Conservation (phyloP, 495 filamentous ascomycete species). For the Penicillium coprophilum region DNA sequence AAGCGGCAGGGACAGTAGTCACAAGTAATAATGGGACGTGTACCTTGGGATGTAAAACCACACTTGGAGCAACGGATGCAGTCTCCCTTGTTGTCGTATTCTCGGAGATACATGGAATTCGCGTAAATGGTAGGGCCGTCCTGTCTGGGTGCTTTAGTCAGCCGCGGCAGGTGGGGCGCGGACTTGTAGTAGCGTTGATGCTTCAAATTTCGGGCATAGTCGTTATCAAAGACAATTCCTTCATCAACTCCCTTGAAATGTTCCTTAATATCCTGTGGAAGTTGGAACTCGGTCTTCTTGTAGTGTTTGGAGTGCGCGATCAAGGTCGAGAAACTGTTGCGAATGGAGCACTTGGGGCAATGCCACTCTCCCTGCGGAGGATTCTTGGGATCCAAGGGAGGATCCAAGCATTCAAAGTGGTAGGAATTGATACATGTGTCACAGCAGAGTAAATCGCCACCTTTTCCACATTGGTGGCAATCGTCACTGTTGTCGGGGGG, state of each 20-base stretch:
- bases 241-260: slow-evolving; percentile 37
- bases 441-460: slow-evolving; percentile 86
- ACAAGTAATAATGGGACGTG: slow-evolving; percentile 70
- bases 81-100: slow-evolving; percentile 66
- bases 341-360: slow-evolving; percentile 69
- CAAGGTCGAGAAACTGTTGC: slow-evolving; percentile 57
- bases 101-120: slow-evolving; percentile 48
- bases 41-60: slow-evolving; percentile 54
- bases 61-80: slow-evolving; percentile 71
- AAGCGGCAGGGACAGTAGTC: slow-evolving; percentile 77
- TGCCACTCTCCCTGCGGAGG: slow-evolving; percentile 77
- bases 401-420: slow-evolving; percentile 82
- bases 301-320: slow-evolving; percentile 58
- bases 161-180: slow-evolving; percentile 31
- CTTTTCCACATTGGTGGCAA: slow-evolving; percentile 77
- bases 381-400: slow-evolving; percentile 63
- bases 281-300: slow-evolving; percentile 69
- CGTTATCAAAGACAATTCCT: slow-evolving; percentile 7
- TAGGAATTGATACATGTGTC: slow-evolving; percentile 85
- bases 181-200: slow-evolving; percentile 21
- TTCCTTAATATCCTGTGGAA: slow-evolving; percentile 66
- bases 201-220: slow-evolving; percentile 12
- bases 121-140: slow-evolving; percentile 18
- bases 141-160: slow-evolving; percentile 28
- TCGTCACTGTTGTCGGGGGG: slow-evolving; percentile 76